Evolutionary conservation across 1,284 basidiomycete genomes (phyloP).

Genomic region (Sporisorium scitamineum): DNA sequence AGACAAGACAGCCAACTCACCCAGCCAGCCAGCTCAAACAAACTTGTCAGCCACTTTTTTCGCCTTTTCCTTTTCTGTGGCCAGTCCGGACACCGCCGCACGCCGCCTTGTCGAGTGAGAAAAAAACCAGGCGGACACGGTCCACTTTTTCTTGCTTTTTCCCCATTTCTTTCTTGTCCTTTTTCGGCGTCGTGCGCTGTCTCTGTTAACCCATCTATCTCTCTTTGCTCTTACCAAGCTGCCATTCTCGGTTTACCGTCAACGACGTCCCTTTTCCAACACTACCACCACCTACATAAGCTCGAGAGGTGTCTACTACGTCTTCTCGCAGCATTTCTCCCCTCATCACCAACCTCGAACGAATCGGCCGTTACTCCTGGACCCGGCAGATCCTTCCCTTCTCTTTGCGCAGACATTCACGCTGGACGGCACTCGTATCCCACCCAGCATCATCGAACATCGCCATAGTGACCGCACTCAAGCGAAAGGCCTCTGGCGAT

Average conservation of each 20-base stretch:
- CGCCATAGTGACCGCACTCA: conserved; percentile 31
- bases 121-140: conserved; percentile 2
- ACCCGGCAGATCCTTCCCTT: too few relatives aligned
- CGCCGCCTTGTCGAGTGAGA: neutral
- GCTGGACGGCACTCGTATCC: conserved; percentile 1
- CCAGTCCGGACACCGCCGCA: too few relatives aligned
- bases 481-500: conserved; percentile 43
- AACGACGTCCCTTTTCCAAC: neutral
- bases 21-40: neutral
- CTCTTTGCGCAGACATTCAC: neutral
- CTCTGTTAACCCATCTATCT: too few relatives aligned
- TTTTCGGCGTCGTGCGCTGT: neutral
- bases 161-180: neutral
- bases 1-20: neutral
- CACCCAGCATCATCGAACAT: neutral
- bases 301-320: neutral
- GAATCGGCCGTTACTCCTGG: too few relatives aligned
- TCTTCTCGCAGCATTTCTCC: too few relatives aligned
- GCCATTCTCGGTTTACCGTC: neutral
- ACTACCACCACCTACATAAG: neutral
- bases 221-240: neutral
- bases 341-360: neutral
- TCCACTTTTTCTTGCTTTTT: conserved; percentile 5
- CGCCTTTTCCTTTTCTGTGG: neutral
- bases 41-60: too few relatives aligned